These are phyloP conservation scores for Syzygium malaccense DNA, from an alignment of 441 rosid species.

Conservation along the genomic window DNA sequence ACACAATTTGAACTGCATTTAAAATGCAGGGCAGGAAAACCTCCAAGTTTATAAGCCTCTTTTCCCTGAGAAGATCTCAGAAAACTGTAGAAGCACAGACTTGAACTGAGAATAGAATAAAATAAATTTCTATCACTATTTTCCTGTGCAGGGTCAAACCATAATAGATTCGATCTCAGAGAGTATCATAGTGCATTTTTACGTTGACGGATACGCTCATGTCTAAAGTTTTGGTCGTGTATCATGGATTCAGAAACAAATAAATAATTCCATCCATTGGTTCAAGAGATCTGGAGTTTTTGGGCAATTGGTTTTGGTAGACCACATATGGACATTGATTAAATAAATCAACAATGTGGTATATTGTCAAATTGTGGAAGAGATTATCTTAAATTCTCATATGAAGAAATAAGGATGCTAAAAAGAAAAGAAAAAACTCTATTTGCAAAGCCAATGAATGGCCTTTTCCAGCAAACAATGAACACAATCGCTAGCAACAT, in stretches of 20 bases:
- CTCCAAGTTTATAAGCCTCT: neutral
- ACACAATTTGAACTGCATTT: neutral
- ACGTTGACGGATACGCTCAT: neutral
- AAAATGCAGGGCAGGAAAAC: neutral
- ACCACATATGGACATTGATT: neutral
- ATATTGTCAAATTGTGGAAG: neutral
- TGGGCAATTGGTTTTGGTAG: neutral
- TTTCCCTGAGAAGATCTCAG: neutral
- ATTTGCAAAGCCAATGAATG: neutral
- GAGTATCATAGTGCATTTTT: neutral
- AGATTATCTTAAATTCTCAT: neutral
- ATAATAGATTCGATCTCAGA: neutral
- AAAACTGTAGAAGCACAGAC: neutral
- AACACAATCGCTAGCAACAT: neutral
- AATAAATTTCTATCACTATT: neutral
- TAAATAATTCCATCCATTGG: neutral
- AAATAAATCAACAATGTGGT: neutral
- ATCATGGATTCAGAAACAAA: neutral
- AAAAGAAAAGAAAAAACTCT: neutral
- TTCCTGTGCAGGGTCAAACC: neutral
- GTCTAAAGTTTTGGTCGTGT: neutral
- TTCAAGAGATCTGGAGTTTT: neutral
- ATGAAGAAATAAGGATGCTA: neutral
- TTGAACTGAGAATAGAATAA: neutral
- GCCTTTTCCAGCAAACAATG: neutral